Conservation (phyloP, 345 rosid species). For the Bruguiera gymnorhiza region DNA sequence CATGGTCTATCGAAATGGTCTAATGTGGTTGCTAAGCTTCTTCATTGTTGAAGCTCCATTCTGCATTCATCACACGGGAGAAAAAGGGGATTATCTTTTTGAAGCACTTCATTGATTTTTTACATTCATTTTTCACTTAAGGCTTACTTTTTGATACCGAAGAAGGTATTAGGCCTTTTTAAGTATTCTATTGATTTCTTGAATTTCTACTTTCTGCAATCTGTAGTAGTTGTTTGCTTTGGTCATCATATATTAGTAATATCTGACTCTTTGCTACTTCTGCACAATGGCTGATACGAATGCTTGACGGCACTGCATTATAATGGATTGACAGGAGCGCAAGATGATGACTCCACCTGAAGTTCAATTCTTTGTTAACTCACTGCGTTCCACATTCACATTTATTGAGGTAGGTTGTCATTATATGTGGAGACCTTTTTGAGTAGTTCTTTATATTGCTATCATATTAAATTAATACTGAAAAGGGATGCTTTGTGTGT, state of each 20-base stretch:
- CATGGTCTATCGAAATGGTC: no score
- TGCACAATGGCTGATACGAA: not conserved
- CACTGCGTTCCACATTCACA: slow-evolving; percentile 68
- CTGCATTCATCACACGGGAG: no score
- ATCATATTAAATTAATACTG: not conserved
- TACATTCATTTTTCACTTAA: no score
- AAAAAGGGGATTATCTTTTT: no score
- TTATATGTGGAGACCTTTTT: not conserved
- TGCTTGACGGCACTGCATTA: slow-evolving; percentile 15
- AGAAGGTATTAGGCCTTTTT: no score
- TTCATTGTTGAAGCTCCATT: no score
- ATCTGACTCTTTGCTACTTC: not conserved
- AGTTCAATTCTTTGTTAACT: slow-evolving; percentile 64
- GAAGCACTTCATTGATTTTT: no score
- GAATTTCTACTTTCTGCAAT: no score
- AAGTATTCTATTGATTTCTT: no score
- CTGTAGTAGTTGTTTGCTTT: not conserved
- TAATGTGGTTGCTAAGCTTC: no score
- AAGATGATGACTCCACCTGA: slow-evolving; percentile 71
- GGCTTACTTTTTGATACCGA: no score
- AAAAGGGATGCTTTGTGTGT: no score
- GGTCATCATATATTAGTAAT: not conserved
- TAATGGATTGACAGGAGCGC: slow-evolving; percentile 67
- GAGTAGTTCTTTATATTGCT: not conserved
- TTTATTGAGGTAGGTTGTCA: slow-evolving; percentile 57